Conservation (phyloP, 345 rosid genomes). For the Lepidium sativum region DNA sequence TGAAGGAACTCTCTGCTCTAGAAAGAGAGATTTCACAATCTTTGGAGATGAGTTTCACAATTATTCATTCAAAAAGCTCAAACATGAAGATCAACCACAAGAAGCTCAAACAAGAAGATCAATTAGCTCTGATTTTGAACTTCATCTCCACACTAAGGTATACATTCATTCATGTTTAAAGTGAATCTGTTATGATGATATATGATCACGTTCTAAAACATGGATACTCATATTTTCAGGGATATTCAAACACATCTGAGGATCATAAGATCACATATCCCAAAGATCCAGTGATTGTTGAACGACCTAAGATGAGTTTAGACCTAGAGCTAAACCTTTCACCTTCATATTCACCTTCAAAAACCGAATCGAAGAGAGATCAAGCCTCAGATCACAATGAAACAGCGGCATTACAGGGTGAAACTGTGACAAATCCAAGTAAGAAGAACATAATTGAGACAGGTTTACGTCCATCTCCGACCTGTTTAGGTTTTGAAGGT, state of each 20-base stretch:
- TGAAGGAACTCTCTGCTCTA: conserved; percentile 21
- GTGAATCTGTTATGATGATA: no score
- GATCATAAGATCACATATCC: conserved; percentile 41
- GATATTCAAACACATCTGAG: conserved; percentile 30
- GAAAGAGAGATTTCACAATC: conserved; percentile 17
- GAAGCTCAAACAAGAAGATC: conserved; percentile 10
- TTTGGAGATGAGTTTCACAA: conserved; percentile 22
- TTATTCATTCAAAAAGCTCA: conserved; percentile 17
- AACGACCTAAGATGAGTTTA: conserved; percentile 41
- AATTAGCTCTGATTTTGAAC: conserved; percentile 21
- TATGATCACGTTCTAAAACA: no score
- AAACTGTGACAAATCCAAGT: conserved; percentile 12
- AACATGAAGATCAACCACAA: conserved; percentile 23
- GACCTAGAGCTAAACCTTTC: conserved; percentile 70
- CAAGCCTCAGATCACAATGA: conserved; percentile 8
- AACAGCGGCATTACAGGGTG: conserved; percentile 6
- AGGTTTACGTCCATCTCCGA: conserved; percentile 23
- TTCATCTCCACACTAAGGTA: conserved; percentile 29
- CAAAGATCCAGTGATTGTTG: conserved; percentile 28
- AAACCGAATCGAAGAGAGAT: neutral
- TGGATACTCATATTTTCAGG: neutral
- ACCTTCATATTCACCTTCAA: conserved; percentile 34
- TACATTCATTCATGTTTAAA: neutral
- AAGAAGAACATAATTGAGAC: no score
- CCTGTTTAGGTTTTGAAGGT: conserved; percentile 42